Evolutionary conservation across 495 filamentous ascomycete genomes (phyloP), one percentile per base, ranked within the genome.

Genomic region (Bombardia bombarda): DNA sequence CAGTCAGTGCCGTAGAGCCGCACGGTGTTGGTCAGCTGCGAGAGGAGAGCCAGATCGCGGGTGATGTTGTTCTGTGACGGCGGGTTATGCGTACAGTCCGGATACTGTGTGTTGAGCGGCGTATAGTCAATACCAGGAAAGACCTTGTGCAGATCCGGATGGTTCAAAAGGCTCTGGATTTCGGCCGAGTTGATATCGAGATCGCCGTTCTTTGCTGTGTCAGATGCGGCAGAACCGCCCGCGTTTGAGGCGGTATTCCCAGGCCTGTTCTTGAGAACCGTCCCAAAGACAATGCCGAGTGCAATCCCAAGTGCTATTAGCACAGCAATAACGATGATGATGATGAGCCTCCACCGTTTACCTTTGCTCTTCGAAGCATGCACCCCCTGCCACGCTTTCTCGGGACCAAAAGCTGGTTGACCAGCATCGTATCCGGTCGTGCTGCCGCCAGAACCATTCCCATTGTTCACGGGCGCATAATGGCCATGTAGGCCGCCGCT

Each of bases 81-180:
- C 4, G 86, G 85, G 53, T 81, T 74, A 42, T 71, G 68, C 30
- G 90, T 48, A 64, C 92, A 98, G 3, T 83, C 82, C 7, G 92
- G 92, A 51, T 90, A 95, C 55, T 95, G 88, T 0, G 87, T 78
- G 55, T 90, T 85, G 61, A 90, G 78, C 0, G 92, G 89, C 0
- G 90, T 97, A 57, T 98, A 98, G 62, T 95, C 92, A 49, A 98
- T 84, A n/a, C 89, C 92, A 0, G 87, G 86, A 58, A 98, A 96
- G 9, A 97, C 90, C 60, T 87, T 93, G 66, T 94, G 86, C 12
- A 98, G 71, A 47, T 86, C 63, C 0, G 62, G 48, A 60, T 95
- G 95, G 52, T 81, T 79, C 74, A 97, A 73, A 10, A 96, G 68
- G 4, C 69, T 70, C 62, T 90, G 72, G 61, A 97, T 94, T 66